Evolutionary conservation across 1,284 basidiomycete species (phyloP).

Genomic region (Ustilago loliicola): DNA sequence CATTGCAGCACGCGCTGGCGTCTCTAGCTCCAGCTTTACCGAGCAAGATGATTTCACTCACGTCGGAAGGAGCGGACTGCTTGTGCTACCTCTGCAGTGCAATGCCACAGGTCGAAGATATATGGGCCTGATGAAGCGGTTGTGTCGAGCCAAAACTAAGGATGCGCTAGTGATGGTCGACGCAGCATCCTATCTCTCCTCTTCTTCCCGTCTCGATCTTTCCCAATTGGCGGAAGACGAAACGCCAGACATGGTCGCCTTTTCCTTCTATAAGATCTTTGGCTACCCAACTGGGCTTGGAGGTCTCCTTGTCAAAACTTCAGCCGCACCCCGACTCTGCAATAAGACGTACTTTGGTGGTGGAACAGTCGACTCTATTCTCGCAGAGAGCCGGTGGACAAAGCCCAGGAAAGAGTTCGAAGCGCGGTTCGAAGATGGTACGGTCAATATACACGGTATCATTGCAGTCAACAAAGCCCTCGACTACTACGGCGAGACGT

Average conservation of each 20-base stretch:
- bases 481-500: conserved; percentile 25
- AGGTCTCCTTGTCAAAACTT: conserved; percentile 49
- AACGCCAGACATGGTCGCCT: conserved; percentile 54
- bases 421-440: conserved; percentile 55
- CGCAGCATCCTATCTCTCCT: conserved; percentile 58
- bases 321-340: conserved; percentile 24
- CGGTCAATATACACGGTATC: conserved; percentile 57
- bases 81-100: conserved; percentile 59
- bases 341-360: conserved; percentile 56
- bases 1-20: conserved; percentile 29
- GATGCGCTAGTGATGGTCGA: conserved; percentile 45
- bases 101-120: conserved; percentile 59
- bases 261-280: conserved; percentile 63
- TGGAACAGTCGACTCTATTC: conserved; percentile 51
- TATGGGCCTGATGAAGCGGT: conserved; percentile 20
- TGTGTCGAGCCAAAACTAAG: conserved; percentile 16
- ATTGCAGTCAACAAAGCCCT: conserved; percentile 46
- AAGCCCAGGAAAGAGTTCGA: conserved; percentile 40
- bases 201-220: conserved; percentile 31
- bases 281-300: conserved; percentile 60
- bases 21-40: conserved; percentile 5
- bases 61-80: conserved; percentile 11
- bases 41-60: neutral
- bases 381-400: conserved; percentile 40
- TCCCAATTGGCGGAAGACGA: conserved; percentile 11